Percentiles rank a stretch among this genome's conserved stretches.
Evolutionary conservation across 75 land plant species (phyloP).

Genomic region (Picea sitchensis): DNA sequence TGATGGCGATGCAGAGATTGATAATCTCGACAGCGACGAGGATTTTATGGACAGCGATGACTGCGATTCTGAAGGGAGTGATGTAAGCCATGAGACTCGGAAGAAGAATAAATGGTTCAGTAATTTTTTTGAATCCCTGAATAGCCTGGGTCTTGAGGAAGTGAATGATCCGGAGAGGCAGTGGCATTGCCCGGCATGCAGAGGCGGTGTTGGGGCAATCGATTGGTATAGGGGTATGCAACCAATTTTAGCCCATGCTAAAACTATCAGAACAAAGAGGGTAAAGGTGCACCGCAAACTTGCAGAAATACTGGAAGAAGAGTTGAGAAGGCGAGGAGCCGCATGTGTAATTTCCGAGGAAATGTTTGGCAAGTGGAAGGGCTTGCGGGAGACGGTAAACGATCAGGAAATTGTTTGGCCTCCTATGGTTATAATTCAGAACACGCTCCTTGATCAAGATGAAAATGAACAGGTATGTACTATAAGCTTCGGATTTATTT

Average conservation of each 20-base stretch:
- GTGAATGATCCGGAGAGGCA: constrained; percentile 70
- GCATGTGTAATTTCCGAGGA: constrained; percentile 44
- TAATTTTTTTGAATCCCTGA: constrained; percentile 57
- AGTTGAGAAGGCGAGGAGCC: constrained; percentile 51
- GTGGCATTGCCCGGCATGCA: constrained; percentile 98
- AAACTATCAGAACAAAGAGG: constrained; percentile 65
- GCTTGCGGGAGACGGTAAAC: constrained; percentile 26
- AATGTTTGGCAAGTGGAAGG: constrained; percentile 83
- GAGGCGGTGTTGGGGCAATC: constrained; percentile 88
- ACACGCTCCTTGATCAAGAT: constrained; percentile 56
- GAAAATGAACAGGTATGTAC: constrained; percentile 64
- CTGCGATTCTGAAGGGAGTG: constrained; percentile 56
- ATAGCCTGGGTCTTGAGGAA: constrained; percentile 47
- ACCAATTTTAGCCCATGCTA: constrained; percentile 80
- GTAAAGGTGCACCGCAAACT: constrained; percentile 74
- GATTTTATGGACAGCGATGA: constrained; percentile 59
- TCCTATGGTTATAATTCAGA: constrained; percentile 83
- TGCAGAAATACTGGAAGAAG: constrained; percentile 73
- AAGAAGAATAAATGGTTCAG: constrained; percentile 76
- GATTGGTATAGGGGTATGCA: constrained; percentile 91
- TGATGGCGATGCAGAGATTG: constrained; percentile 35
- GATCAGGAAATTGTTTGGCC: constrained; percentile 86
- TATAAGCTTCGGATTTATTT: no score
- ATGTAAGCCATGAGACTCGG: constrained; percentile 57
- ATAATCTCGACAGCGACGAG: constrained; percentile 49